Evolutionary conservation across 2,329 filamentous ascomycete genomes (phyloP).

Genomic region (Cytospora piceicola): DNA sequence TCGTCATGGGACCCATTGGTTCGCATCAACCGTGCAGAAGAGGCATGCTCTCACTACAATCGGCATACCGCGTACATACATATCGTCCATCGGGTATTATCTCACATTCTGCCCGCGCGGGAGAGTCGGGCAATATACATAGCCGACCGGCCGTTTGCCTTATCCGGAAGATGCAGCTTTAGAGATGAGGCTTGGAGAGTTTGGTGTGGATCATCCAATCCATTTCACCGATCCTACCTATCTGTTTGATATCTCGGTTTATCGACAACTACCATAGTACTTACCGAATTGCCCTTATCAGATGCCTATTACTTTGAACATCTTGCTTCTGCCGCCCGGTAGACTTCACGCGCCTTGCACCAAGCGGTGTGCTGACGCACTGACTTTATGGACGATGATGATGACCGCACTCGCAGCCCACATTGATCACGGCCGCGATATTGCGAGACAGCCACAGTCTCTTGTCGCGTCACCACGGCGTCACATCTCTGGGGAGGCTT

Average conservation of each 20-base stretch:
- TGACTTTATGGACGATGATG: not conserved
- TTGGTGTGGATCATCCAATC: not conserved
- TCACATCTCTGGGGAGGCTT: not conserved
- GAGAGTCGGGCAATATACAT: not conserved
- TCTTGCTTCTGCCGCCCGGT: not conserved
- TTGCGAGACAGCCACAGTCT: not conserved
- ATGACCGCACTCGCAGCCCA: not conserved
- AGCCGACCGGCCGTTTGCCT: not conserved
- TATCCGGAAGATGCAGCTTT: not conserved
- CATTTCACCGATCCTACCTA: not conserved
- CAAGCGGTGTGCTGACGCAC: conserved; percentile 5
- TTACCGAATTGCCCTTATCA: not conserved
- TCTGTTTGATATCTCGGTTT: not conserved
- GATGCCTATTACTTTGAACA: not conserved
- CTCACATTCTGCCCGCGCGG: not conserved
- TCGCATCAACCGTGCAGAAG: conserved; percentile 4
- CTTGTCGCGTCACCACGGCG: conserved; percentile 4
- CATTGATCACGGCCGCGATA: not conserved
- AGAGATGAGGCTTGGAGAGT: not conserved
- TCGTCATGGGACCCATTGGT: conserved; percentile 17
- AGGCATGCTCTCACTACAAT: not conserved
- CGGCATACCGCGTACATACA: not conserved
- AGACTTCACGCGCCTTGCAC: not conserved
- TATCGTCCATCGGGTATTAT: not conserved
- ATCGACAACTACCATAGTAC: not conserved